phyloP scores from a whole-genome alignment of 108 stramenopile genomes.

The Cyclotella sp. region DNA sequence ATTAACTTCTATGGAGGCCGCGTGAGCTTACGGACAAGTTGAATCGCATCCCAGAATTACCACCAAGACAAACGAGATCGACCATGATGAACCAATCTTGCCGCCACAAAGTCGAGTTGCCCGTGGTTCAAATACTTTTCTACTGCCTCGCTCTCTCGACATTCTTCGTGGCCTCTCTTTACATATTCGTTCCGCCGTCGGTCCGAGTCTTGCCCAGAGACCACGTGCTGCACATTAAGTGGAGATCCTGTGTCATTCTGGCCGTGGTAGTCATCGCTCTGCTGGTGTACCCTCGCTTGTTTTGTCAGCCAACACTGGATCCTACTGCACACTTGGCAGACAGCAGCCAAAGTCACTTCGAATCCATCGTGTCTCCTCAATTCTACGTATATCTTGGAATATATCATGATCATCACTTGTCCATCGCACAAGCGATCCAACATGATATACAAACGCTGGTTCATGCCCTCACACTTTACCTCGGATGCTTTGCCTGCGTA shows the following conservation, averaged over 20 bases:
- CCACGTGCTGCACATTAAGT: constrained; percentile 67
- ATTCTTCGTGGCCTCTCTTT: constrained; percentile 72
- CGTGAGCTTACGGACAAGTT: no score
- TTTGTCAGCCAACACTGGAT: constrained; percentile 40
- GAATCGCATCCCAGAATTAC: no score
- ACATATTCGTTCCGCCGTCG: constrained; percentile 67
- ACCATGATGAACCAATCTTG: constrained; percentile 1
- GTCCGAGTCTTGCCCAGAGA: constrained; percentile 65
- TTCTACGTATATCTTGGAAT: constrained; percentile 40
- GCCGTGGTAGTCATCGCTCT: constrained; percentile 45
- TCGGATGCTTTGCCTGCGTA: constrained; percentile 34
- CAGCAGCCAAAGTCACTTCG: background rate
- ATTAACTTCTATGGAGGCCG: no score
- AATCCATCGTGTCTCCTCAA: background rate
- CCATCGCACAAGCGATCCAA: background rate
- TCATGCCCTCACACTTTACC: constrained; percentile 45
- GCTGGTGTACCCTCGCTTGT: constrained; percentile 56
- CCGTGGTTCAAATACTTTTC: constrained; percentile 10
- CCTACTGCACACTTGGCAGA: background rate
- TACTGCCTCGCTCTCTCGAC: constrained; percentile 48
- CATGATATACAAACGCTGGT: constrained; percentile 24
- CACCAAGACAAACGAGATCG: background rate
- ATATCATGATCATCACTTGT: background rate
- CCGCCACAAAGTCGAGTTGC: constrained; percentile 5
- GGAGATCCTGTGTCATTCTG: constrained; percentile 55